A percentile compares a stretch with the other conserved stretches of the same genome.
Conservation (phyloP, 192 early-diverging fungal genomes). For the Ambispora gerdemannii region DNA sequence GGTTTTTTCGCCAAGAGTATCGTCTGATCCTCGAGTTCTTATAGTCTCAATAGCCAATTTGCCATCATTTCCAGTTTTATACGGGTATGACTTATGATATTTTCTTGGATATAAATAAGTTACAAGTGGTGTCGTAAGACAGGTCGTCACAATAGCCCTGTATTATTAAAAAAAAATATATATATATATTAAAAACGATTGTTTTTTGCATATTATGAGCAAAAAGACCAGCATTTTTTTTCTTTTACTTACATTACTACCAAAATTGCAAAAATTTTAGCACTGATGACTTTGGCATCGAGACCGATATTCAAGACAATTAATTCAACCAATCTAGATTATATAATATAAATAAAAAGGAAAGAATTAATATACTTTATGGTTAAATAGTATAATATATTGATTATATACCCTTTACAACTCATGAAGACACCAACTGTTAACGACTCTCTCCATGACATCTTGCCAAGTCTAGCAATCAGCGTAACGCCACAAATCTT, state of each 20-base stretch:
- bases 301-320: slow-evolving; percentile 94
- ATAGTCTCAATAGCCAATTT: slow-evolving; percentile 13
- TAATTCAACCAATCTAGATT: slow-evolving; percentile 80
- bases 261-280: slow-evolving; percentile 52
- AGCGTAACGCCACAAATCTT: slow-evolving; percentile 81
- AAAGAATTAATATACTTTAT: slow-evolving; percentile 5
- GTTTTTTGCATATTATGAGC: too few relatives aligned
- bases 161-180: slow-evolving; percentile 39
- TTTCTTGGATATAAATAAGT: slow-evolving; percentile 67
- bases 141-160: slow-evolving; percentile 83
- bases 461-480: slow-evolving; percentile 63
- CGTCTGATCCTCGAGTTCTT: not conserved
- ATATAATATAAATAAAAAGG: slow-evolving; percentile 10
- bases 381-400: not conserved
- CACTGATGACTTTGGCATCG: slow-evolving; percentile 78
- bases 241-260: slow-evolving; percentile 44
- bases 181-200: not conserved
- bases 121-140: slow-evolving; percentile 81
- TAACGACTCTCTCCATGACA: slow-evolving; percentile 80
- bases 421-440: slow-evolving; percentile 91
- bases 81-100: slow-evolving; percentile 48
- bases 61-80: slow-evolving; percentile 31
- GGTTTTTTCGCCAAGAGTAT: slow-evolving; percentile 21
- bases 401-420: slow-evolving; percentile 69
- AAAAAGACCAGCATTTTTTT: too few relatives aligned